Conservation (phyloP, 768 basidiomycete species). For the Asterophora parasitica region DNA sequence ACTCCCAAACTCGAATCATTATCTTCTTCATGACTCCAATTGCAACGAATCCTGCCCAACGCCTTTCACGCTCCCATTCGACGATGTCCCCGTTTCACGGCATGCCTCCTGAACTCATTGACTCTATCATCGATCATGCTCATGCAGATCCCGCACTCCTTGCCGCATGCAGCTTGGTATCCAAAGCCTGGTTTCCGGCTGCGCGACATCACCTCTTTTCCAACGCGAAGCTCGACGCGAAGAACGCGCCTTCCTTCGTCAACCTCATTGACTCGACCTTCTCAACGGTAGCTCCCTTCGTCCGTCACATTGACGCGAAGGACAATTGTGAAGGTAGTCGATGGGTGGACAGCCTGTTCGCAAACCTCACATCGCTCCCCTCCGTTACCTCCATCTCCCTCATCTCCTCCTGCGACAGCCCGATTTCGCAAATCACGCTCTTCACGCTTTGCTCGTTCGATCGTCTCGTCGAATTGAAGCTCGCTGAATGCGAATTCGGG, state of each 20-base stretch:
- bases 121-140: conserved; percentile 17
- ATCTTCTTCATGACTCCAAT: conserved; percentile 1
- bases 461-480: conserved; percentile 10
- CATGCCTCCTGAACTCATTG: conserved; percentile 17
- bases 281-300: conserved; percentile 10
- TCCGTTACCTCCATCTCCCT: conserved; percentile 10
- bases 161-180: conserved; percentile 17
- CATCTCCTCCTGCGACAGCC: conserved; percentile 6
- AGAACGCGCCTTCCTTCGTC: conserved; percentile 11
- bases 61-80: neutral
- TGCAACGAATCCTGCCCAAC: neutral
- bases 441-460: conserved; percentile 7
- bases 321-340: conserved; percentile 11
- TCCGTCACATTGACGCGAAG: conserved; percentile 11
- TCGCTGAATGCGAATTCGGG: conserved; percentile 12
- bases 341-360: conserved; percentile 7
- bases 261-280: conserved; percentile 8
- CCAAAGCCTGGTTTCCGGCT: conserved; percentile 17
- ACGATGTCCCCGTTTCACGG: neutral
- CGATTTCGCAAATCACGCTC: conserved; percentile 4
- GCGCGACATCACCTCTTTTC: conserved; percentile 19
- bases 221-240: conserved; percentile 6
- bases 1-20: neutral
- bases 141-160: conserved; percentile 12
- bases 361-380: conserved; percentile 5